These are phyloP conservation scores for Ogataea dorogensis DNA, from an alignment of 805 yeast species.

Conservation along the genomic window DNA sequence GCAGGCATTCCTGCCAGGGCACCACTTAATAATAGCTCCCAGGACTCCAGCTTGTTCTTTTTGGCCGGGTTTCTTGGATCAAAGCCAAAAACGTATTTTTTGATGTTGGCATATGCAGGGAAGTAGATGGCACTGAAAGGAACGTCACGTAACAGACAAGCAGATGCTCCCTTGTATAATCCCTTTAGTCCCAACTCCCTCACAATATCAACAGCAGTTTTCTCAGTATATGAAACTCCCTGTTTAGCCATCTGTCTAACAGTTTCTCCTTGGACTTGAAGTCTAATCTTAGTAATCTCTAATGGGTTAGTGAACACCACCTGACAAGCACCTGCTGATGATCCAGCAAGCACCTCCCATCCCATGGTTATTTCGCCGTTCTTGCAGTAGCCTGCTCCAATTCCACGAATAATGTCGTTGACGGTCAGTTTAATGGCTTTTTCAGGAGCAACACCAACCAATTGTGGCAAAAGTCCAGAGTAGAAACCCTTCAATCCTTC, in stretches of 20 bases:
- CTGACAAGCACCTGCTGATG: constrained; percentile 94
- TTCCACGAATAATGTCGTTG: constrained; percentile 79
- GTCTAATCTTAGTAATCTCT: constrained; percentile 91
- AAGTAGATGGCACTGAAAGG: constrained; percentile 96
- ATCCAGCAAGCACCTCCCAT: constrained; percentile 85
- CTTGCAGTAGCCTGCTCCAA: constrained; percentile 52
- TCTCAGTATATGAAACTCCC: constrained; percentile 33
- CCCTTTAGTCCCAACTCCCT: constrained; percentile 80
- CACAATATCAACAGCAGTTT: constrained; percentile 69
- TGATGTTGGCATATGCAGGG: constrained; percentile 94
- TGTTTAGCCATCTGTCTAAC: constrained; percentile 38
- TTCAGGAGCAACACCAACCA: constrained; percentile 97
- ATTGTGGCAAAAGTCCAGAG: constrained; percentile 90
- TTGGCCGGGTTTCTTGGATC: constrained; percentile 68
- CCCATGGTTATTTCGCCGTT: constrained; percentile 48
- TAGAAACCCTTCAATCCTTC: constrained; percentile 88
- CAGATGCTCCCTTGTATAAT: constrained; percentile 85
- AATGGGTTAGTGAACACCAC: constrained; percentile 94
- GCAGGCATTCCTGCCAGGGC: constrained; percentile 98
- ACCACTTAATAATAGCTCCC: constrained; percentile 85
- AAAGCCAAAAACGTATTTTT: constrained; percentile 74
- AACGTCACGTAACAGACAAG: constrained; percentile 91
- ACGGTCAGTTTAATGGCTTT: constrained; percentile 95
- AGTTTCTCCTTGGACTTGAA: constrained; percentile 86
- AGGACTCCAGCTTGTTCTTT: constrained; percentile 61